A percentile compares a stretch with the other conserved stretches of the same genome.
These are phyloP conservation scores for Didymella keratinophila DNA, from an alignment of 2,329 filamentous ascomycete species.

Conservation along the genomic window DNA sequence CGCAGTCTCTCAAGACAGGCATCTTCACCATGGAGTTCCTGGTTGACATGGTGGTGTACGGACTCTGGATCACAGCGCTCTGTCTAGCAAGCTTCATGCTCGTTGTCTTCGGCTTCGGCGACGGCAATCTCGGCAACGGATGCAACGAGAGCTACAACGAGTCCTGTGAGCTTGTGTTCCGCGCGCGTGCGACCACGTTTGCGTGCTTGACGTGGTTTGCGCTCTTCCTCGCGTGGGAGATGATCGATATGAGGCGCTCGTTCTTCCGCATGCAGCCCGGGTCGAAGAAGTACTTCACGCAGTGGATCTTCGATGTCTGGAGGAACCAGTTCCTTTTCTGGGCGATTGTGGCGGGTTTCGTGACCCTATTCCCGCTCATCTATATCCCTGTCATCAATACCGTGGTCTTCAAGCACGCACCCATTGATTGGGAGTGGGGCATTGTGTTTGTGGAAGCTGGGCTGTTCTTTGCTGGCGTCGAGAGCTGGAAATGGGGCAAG, in stretches of 20 bases:
- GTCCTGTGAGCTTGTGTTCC: slow-evolving; percentile 47
- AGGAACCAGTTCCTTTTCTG: slow-evolving; percentile 70
- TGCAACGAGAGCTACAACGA: slow-evolving; percentile 48
- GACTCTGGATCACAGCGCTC: slow-evolving; percentile 47
- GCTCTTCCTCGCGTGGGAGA: slow-evolving; percentile 80
- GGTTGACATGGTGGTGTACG: slow-evolving; percentile 50
- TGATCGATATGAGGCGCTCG: slow-evolving; percentile 74
- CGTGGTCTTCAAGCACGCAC: slow-evolving; percentile 70
- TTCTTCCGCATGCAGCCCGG: slow-evolving; percentile 78
- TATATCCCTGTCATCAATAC: slow-evolving; percentile 75
- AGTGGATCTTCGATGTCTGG: slow-evolving; percentile 74
- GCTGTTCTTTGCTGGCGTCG: slow-evolving; percentile 70
- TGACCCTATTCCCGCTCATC: slow-evolving; percentile 56
- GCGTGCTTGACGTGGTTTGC: slow-evolving; percentile 79
- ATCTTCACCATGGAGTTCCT: slow-evolving; percentile 52
- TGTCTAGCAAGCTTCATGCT: slow-evolving; percentile 45
- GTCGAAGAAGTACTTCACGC: slow-evolving; percentile 59
- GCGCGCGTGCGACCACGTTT: slow-evolving; percentile 75
- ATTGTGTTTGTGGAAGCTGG: slow-evolving; percentile 68
- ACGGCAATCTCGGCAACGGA: slow-evolving; percentile 43
- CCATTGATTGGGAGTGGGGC: slow-evolving; percentile 74
- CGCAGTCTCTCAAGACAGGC: slow-evolving; percentile 61
- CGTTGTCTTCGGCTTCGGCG: slow-evolving; percentile 47
- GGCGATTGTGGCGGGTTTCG: slow-evolving; percentile 54
- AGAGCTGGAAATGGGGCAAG: slow-evolving; percentile 74